Base-by-base conservation (phyloP, 176 grass and related monocot genomes). In the Raddia guianensis region DNA sequence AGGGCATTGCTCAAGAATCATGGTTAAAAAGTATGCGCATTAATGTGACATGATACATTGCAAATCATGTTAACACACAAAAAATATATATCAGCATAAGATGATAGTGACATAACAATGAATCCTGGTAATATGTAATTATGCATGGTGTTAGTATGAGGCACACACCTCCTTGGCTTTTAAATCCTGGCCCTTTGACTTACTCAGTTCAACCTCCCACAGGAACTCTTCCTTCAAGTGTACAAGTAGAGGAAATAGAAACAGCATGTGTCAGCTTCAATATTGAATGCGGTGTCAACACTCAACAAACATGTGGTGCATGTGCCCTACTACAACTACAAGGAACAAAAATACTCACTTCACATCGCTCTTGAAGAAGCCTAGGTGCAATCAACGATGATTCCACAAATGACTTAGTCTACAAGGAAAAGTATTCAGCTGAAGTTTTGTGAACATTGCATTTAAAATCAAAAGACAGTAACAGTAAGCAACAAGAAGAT, bases 341-440 rank as follows among this genome's bases (percentile, higher is more conserved):
- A 66, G 0, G 50, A 84, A 85, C 63, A 87, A 82, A 37, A 80
- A 74, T 68, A 83, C 84, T 93, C 72, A 95, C 96, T 82, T 99
- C 96, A 74, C 96, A 99, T 83, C 96, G 84, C 69, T 99, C 96
- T 89, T 95, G 96, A 52, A 99, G 87, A 95, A 95, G 86, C 90
- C 82, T 99, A 70, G 90, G 76, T 57, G 35, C 71, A 75, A 91
- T 68, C 59, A 91, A 63, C 0, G 63, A 91, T 48, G 68, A 94
- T 57, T 93, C 90, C 62, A 99, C 93, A n/a, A 99, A 86, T 68
- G 84, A 94, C 57, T 95, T 99, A 42, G 96, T 87, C 96, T 99
- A 68, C 51, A 76, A 52, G 34, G 58, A 79, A 51, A 40, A 87
- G 56, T 15, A 73, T 83, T 72, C 12, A 33, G 53, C 49, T 32